Conservation (phyloP, 257 asterid genomes). For the Ajuga chamaepitys region DNA sequence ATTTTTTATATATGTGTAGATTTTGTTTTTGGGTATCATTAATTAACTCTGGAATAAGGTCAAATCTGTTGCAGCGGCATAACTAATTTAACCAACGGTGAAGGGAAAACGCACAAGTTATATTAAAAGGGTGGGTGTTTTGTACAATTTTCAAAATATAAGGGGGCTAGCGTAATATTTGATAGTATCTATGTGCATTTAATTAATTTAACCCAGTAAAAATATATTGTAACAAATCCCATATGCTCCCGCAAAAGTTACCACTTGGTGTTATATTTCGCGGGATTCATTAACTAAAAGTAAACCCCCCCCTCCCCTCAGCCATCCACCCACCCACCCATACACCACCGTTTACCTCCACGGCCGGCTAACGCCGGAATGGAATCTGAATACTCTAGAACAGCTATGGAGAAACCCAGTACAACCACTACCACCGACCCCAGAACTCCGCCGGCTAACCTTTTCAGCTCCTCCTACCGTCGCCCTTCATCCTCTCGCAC, state of each 20-base stretch:
- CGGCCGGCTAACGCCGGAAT: background rate
- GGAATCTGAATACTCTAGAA: background rate
- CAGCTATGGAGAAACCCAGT: constrained; percentile 18
- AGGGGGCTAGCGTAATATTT: background rate
- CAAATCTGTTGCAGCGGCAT: too few species aligned
- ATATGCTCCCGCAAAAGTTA: constrained; percentile 15
- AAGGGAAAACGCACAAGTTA: background rate
- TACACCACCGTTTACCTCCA: constrained; percentile 13
- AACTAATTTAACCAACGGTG: background rate
- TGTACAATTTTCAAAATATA: too few species aligned
- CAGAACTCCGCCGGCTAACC: constrained; percentile 32
- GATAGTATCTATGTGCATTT: background rate
- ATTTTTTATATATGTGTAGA: too few species aligned
- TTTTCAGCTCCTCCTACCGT: constrained; percentile 30
- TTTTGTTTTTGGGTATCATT: too few species aligned
- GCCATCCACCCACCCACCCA: constrained; percentile 9
- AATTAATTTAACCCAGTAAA: too few species aligned
- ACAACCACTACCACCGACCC: constrained; percentile 23
- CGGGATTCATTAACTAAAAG: constrained; percentile 13
- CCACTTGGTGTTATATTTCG: constrained; percentile 10
- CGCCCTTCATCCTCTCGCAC: constrained; percentile 55
- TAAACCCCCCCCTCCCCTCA: constrained; percentile 1
- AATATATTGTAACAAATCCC: too few species aligned
- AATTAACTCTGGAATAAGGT: too few species aligned
- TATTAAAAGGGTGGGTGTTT: too few species aligned